Evolutionary conservation across 331 rosid species (phyloP).

Genomic region (Acacia pycnantha): DNA sequence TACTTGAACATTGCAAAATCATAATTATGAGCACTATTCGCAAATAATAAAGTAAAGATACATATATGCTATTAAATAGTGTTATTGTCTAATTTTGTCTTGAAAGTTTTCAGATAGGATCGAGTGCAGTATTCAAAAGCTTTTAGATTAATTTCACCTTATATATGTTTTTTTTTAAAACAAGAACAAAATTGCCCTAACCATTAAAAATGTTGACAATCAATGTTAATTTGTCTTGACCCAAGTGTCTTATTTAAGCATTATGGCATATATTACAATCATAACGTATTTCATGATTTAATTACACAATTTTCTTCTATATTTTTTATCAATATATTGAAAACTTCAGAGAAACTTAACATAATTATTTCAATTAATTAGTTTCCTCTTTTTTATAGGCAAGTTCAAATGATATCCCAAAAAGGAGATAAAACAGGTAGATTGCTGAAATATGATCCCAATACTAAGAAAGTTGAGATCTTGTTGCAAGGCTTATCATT

Average conservation of each 20-base stretch:
- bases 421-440: not conserved
- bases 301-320: no score
- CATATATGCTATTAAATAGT: not conserved
- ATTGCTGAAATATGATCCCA: not conserved
- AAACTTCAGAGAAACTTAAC: not conserved
- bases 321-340: no score
- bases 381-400: slow-evolving; percentile 17
- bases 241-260: no score
- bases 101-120: no score
- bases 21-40: not conserved
- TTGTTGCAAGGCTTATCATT: not conserved
- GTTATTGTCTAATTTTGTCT: not conserved
- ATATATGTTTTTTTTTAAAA: no score
- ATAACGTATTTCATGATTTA: no score
- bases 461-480: not conserved
- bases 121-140: no score
- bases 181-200: no score
- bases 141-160: no score
- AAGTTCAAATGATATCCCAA: slow-evolving; percentile 10
- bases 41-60: not conserved
- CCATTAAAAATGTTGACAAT: no score
- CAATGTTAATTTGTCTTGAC: no score
- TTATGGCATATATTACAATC: no score
- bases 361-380: not conserved
- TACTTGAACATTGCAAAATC: not conserved